phyloP scores from a whole-genome alignment of 2,329 filamentous ascomycete genomes.

The Cladosporium sp. region DNA sequence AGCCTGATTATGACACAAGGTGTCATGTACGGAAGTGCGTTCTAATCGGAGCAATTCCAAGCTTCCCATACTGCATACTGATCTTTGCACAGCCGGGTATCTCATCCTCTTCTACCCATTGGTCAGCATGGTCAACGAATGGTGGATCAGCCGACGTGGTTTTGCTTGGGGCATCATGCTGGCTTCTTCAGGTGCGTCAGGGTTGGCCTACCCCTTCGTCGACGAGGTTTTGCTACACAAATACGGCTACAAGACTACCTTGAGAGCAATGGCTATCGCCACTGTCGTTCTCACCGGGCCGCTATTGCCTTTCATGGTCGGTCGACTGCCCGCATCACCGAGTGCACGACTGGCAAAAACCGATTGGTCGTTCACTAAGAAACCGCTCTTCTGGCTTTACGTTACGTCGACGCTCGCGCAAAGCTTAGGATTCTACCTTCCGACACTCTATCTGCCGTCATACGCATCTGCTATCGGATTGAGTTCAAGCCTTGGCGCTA shows the following conservation, averaged over 20 bases:
- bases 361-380: neutral
- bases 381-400: neutral
- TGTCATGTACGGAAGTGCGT: neutral
- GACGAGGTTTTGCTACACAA: constrained; percentile 22
- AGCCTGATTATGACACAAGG: neutral
- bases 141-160: constrained; percentile 29
- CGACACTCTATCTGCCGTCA: constrained; percentile 41
- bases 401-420: neutral
- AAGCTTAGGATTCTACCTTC: constrained; percentile 42
- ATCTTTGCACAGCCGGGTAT: constrained; percentile 52
- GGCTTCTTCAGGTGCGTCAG: constrained; percentile 28
- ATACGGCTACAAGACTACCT: constrained; percentile 30
- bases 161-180: constrained; percentile 31
- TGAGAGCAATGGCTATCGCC: constrained; percentile 27
- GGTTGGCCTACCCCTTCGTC: constrained; percentile 29
- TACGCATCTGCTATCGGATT: constrained; percentile 36
- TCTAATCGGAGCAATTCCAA: neutral
- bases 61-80: neutral
- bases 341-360: neutral
- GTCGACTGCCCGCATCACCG: neutral
- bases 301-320: neutral
- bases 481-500: constrained; percentile 27
- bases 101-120: constrained; percentile 43
- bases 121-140: constrained; percentile 34
- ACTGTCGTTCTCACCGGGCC: constrained; percentile 30